Conservation (phyloP, 2,329 filamentous ascomycete genomes). For the Fusarium sulawesiense region DNA sequence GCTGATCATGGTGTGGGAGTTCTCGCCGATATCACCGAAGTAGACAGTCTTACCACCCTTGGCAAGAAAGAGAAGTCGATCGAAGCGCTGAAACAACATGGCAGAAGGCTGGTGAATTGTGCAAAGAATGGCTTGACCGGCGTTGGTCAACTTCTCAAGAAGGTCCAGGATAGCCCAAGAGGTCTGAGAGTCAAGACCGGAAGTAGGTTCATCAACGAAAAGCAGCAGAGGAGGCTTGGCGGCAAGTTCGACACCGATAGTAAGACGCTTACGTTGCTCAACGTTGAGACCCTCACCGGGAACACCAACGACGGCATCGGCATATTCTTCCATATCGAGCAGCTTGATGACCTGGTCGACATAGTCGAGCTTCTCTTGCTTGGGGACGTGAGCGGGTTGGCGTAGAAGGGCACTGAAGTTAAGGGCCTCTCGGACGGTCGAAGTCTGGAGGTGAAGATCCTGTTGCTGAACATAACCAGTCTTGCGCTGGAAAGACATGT, state of each 20-base stretch:
- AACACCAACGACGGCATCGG: constrained; percentile 90
- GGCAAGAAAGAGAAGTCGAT: constrained; percentile 81
- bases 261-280: constrained; percentile 79
- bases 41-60: constrained; percentile 83
- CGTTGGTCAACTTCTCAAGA: constrained; percentile 88
- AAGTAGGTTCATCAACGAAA: constrained; percentile 95
- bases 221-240: constrained; percentile 90
- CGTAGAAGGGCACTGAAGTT: constrained; percentile 87
- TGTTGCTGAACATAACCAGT: constrained; percentile 94
- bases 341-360: constrained; percentile 92
- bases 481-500: constrained; percentile 88
- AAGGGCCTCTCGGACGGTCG: constrained; percentile 88
- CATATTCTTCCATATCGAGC: constrained; percentile 89
- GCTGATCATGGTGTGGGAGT: constrained; percentile 72
- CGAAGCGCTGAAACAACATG: constrained; percentile 92
- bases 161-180: constrained; percentile 92
- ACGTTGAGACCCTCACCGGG: constrained; percentile 86
- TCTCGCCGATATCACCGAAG: constrained; percentile 81
- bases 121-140: constrained; percentile 92
- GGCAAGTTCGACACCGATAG: constrained; percentile 95
- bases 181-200: constrained; percentile 91
- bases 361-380: constrained; percentile 83
- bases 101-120: constrained; percentile 98
- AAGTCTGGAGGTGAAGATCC: constrained; percentile 86
- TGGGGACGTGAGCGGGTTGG: constrained; percentile 79